Conservation (phyloP, 176 grass and related monocot species). For the Oryza rufipogon region DNA sequence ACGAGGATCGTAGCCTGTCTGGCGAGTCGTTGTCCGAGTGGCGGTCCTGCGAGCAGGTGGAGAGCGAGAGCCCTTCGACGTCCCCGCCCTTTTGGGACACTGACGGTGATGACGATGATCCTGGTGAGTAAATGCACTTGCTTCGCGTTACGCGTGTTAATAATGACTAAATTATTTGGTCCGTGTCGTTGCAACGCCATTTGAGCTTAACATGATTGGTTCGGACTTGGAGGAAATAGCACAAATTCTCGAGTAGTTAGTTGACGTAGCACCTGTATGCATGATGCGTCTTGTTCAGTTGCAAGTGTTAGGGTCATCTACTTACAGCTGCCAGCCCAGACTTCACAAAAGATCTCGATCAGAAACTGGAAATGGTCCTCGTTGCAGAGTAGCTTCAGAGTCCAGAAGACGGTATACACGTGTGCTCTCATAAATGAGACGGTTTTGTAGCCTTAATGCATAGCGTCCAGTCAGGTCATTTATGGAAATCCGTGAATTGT, state of each 20-base stretch:
- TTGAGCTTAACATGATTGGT: conserved; percentile 24
- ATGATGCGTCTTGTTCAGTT: conserved; percentile 15
- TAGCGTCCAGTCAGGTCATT: neutral
- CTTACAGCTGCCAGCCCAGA: neutral
- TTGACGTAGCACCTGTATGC: conserved; percentile 14
- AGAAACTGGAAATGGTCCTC: neutral
- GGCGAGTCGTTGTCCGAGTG: conserved; percentile 83
- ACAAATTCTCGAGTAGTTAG: neutral
- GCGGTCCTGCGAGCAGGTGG: conserved; percentile 75
- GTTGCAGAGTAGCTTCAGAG: neutral
- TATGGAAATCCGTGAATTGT: neutral
- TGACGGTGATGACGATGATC: conserved; percentile 70
- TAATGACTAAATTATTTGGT: conserved; percentile 8
- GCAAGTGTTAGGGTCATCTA: neutral
- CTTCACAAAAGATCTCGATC: neutral
- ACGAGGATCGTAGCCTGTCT: conserved; percentile 57
- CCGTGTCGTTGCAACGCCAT: neutral
- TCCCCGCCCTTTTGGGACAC: conserved; percentile 85
- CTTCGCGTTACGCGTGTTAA: conserved; percentile 10
- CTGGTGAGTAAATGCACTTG: conserved; percentile 46
- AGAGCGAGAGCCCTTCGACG: conserved; percentile 82
- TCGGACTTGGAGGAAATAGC: neutral
- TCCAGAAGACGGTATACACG: neutral
- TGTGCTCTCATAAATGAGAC: neutral
- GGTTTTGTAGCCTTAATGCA: neutral